Conservation (phyloP, 78 protist species). For the Capsaspora owczarzaki region DNA sequence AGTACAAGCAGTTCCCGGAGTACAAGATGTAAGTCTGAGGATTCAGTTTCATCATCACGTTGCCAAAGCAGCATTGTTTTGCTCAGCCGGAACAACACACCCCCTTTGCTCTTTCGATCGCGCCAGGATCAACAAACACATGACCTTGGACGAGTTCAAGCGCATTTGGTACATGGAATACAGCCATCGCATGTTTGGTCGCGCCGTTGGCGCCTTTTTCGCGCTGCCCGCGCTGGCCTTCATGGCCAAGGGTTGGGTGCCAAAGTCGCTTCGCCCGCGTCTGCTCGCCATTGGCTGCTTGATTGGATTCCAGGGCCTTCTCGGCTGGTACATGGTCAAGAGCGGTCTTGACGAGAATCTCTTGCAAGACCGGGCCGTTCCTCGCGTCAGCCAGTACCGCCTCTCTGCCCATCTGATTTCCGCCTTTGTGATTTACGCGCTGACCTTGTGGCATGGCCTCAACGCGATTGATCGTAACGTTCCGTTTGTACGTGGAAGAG, state of each 20-base stretch:
- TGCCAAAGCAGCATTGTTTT: too few species aligned
- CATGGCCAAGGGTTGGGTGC: constrained; percentile 5
- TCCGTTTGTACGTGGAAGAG: too few species aligned
- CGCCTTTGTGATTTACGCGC: constrained; percentile 65
- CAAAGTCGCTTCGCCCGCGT: not conserved
- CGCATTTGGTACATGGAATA: constrained; percentile 79
- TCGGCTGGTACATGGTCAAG: constrained; percentile 94
- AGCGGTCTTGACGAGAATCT: constrained; percentile 61
- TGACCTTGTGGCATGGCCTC: constrained; percentile 42
- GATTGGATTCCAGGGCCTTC: constrained; percentile 52
- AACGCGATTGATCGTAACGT: too few species aligned
- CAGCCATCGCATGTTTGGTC: constrained; percentile 72
- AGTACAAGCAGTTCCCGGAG: constrained; percentile 76
- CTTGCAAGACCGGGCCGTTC: not conserved
- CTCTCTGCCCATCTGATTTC: constrained; percentile 76
- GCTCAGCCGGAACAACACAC: not conserved
- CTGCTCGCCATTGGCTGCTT: not conserved
- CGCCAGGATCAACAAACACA: not conserved
- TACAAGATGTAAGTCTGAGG: constrained; percentile 46
- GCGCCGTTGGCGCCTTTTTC: constrained; percentile 67
- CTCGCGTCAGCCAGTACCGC: constrained; percentile 72
- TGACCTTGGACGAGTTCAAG: constrained; percentile 74
- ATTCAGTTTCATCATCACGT: not conserved
- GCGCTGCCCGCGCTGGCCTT: constrained; percentile 59
- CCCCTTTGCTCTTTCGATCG: not conserved